Base-by-base conservation (phyloP, 148 eudicot genomes). In the Dysphania ambrosioides region DNA sequence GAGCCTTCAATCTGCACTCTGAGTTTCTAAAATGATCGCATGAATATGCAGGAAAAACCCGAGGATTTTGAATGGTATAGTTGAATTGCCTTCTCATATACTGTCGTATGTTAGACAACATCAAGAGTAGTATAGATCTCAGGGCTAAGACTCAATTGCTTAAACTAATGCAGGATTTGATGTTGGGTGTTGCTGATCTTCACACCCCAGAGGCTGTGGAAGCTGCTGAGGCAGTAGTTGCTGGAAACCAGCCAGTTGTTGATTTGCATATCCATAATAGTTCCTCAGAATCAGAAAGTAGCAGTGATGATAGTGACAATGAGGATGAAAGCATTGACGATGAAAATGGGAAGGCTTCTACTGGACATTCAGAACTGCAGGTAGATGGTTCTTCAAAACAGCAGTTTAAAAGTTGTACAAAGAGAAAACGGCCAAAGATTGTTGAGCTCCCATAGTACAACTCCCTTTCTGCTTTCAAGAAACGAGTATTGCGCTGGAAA, bases 111-210 rank as follows among this genome's bases (percentile, higher is more conserved):
- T 24, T 78, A 72, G 53, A 18, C 0, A 10, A 58, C 29, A 42
- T 29, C 13, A 18, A 21, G 30, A 68, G 27, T 61, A 18, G 24
- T 68, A 62, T 74, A n/a, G n/a, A n/a, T n/a, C 1, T 42, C 38
- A 7, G 41, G 19, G 32, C 70, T 73, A 58, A 53, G 58, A 49
- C 29, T 70, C 36, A 29, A 11, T 42, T 23, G 27, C 60, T 42
- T 64, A 23, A 47, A 34, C 6, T 8, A 18, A 21, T 71, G 30
- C 77, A 93, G 97, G 98, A 93, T 84, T 80, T 93, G 86, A 93
- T 91, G 93, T 78, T 93, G 72, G 98, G 98, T 31, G 84, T 93
- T 76, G 93, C 98, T 62, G 97, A 93, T 78, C 95, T 93, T 63
- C 90, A 88, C 70, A 91, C 98, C 60, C 90, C 93, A 13, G 97